Evolutionary conservation across 108 stramenopile genomes (phyloP).

Genomic region (Discostella stelligeroides): DNA sequence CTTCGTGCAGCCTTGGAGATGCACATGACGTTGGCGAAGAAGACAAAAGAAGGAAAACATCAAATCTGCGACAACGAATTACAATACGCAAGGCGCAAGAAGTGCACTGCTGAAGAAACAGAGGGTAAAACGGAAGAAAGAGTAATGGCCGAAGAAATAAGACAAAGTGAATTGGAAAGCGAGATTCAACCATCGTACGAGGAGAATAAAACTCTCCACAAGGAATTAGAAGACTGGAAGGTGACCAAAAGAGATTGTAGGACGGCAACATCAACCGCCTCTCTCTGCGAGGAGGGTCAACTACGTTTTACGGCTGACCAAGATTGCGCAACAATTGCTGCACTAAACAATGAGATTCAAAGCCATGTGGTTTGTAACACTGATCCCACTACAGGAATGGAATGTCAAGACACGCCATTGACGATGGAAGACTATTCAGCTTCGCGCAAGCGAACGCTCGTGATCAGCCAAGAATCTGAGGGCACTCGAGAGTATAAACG

Average conservation of each 20-base stretch:
- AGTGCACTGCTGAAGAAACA: background rate
- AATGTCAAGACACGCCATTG: background rate
- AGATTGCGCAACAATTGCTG: constrained; percentile 3
- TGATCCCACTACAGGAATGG: too few species aligned
- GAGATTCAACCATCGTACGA: constrained; percentile 14
- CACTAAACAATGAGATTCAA: constrained; percentile 21
- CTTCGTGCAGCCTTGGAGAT: background rate
- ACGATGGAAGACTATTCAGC: background rate
- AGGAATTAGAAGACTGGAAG: background rate
- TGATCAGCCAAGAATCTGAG: background rate
- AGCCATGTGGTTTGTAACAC: background rate
- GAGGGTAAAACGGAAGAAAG: background rate
- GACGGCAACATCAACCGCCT: background rate
- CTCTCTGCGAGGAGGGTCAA: too few species aligned
- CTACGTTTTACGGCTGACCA: constrained; percentile 4
- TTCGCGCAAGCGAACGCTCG: background rate
- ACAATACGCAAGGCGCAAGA: background rate
- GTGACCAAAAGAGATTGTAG: background rate
- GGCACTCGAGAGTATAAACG: constrained; percentile 4
- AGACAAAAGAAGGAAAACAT: too few species aligned
- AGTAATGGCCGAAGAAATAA: background rate
- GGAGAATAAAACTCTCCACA: constrained; percentile 4
- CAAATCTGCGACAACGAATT: too few species aligned
- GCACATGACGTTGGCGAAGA: too few species aligned
- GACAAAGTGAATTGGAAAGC: constrained; percentile 3